These are phyloP conservation scores for Penicillium oxalicum DNA, from an alignment of 2,329 filamentous ascomycete genomes.

Conservation along the genomic window DNA sequence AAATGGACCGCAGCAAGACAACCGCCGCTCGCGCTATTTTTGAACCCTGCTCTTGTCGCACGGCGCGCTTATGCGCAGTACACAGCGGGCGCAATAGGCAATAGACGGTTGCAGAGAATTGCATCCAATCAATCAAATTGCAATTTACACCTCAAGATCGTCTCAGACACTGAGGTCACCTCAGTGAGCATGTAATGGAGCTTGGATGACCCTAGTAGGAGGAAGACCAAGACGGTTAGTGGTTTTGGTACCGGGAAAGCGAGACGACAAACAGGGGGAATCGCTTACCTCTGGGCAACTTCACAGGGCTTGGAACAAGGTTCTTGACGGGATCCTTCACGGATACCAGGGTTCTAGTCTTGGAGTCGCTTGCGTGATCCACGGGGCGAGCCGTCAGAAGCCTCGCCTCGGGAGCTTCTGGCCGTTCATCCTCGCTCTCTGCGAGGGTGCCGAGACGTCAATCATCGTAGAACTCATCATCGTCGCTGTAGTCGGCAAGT, in stretches of 20 bases:
- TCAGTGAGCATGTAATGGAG: slow-evolving; percentile 34
- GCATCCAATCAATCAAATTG: slow-evolving; percentile 26
- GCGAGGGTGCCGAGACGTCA: slow-evolving; percentile 87
- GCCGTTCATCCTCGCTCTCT: slow-evolving; percentile 76
- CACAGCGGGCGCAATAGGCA: slow-evolving; percentile 11
- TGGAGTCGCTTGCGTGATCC: slow-evolving; percentile 31
- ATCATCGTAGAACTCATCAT: slow-evolving; percentile 93
- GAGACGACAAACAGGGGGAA: not conserved
- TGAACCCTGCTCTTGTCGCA: slow-evolving; percentile 5
- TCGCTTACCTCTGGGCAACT: slow-evolving; percentile 36
- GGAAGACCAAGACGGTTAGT: not conserved
- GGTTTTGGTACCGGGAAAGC: not conserved
- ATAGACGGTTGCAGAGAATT: slow-evolving; percentile 19
- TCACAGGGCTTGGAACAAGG: slow-evolving; percentile 30
- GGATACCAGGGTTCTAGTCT: slow-evolving; percentile 29
- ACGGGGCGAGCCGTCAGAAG: slow-evolving; percentile 51
- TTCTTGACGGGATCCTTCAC: slow-evolving; percentile 25
- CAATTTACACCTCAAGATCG: slow-evolving; percentile 25
- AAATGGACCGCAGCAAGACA: slow-evolving; percentile 7
- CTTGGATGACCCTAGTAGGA: slow-evolving; percentile 38
- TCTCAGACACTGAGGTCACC: slow-evolving; percentile 22
- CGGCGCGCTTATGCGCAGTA: slow-evolving; percentile 7
- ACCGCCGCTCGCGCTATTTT: slow-evolving; percentile 5
- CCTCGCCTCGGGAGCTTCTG: slow-evolving; percentile 48
- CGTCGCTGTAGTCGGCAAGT: slow-evolving; percentile 82